Evolutionary conservation across 495 filamentous ascomycete species (phyloP), one percentile per base, ranked within the genome.

Genomic region (Neurospora africana): DNA sequence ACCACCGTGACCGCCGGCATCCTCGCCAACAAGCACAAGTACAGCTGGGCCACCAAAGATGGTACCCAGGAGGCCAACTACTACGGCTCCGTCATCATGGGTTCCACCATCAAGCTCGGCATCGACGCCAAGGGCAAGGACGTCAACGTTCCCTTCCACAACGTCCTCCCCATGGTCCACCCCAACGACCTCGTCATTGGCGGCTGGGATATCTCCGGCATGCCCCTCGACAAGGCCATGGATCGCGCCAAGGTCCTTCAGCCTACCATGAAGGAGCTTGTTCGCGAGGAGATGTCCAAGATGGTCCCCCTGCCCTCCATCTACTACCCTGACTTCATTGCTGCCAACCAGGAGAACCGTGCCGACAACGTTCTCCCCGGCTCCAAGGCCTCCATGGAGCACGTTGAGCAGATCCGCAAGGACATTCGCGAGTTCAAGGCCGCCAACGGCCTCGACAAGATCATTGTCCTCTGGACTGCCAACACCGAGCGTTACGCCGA

Each of bases 301-400:
- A 91, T 98, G 90, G 90, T 90, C 78, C 95, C 95, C 19, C 88
- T 98, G 75, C 95, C 94, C 36, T 93, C 91, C 83, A 92, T 98
- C 84, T 99, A 98, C 88, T 99, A 99, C 80, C 95, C 95, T 5
- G 95, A 99, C 82, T 99, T 98, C 86, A 99, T 99, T 79, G 95
- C 95, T 73, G 91, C 95, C 82, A 99, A 99, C 85, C 95, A 99
- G 86, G 95, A 94, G 82, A 94, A 94, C 76, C 93, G 95, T 79
- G 95, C 96, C 72, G 93, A 99, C 84, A 98, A 99, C 77, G 75
- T 96, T 72, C 82, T 98, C 61, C 83, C 91, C 72, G 95, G 95
- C 41, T 86, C 86, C 81, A 96, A 97, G 85, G 93, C 92, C 73
- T 91, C 81, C 80, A 88, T 83, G 83, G 94, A 87, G 44, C 95